Evolutionary conservation across 345 rosid genomes (phyloP).

Genomic region (Aquilaria sinensis): DNA sequence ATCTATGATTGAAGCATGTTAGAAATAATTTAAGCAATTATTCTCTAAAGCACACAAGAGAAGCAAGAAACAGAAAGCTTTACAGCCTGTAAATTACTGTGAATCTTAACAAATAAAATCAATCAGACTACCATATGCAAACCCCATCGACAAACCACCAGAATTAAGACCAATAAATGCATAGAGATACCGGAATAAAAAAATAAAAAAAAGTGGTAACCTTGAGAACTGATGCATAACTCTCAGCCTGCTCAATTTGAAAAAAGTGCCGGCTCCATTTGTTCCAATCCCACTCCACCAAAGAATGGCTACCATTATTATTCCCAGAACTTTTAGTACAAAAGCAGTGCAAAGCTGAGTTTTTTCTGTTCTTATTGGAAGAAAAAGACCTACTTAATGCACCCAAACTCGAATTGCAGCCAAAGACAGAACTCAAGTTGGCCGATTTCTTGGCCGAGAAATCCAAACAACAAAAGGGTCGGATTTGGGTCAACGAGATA

Average conservation of each 20-base stretch:
- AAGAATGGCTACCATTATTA: conserved; percentile 21
- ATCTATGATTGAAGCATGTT: too few species aligned
- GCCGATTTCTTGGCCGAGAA: conserved; percentile 10
- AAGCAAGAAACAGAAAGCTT: too few species aligned
- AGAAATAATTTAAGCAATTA: too few species aligned
- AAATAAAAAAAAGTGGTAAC: conserved; percentile 20
- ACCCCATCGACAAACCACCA: not conserved
- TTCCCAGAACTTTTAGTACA: conserved; percentile 24
- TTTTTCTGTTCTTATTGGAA: conserved; percentile 23
- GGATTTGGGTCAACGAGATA: conserved; percentile 3
- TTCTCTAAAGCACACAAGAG: too few species aligned
- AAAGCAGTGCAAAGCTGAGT: conserved; percentile 27
- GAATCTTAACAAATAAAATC: not conserved
- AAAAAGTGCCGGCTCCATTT: conserved; percentile 85
- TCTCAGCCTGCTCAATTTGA: conserved; percentile 74
- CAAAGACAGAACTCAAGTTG: conserved; percentile 28
- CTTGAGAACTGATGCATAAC: conserved; percentile 75
- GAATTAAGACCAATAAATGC: too few species aligned
- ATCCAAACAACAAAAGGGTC: conserved; percentile 9
- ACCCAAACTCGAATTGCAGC: conserved; percentile 16
- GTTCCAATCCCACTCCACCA: conserved; percentile 82
- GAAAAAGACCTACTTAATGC: conserved; percentile 8
- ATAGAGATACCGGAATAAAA: not conserved
- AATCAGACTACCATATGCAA: not conserved
- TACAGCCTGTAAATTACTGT: not conserved